These are phyloP conservation scores for Blastocystis sp. DNA, from an alignment of 352 stramenopile genomes.

Conservation along the genomic window DNA sequence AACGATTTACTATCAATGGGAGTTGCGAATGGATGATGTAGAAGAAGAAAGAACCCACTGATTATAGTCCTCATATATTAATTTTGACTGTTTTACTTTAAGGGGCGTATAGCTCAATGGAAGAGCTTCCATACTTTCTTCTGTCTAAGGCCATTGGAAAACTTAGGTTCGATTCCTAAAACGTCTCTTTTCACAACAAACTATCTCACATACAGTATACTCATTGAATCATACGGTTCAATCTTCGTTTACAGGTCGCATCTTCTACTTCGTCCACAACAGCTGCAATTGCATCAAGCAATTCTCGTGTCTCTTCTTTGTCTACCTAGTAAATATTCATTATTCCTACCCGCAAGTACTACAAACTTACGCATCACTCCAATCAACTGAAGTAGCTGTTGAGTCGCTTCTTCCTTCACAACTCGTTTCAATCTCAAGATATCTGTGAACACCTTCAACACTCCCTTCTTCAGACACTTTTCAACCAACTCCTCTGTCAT, in stretches of 20 bases:
- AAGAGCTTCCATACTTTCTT: neutral
- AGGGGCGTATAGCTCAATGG: neutral
- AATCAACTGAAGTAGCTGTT: neutral
- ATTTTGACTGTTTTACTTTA: too few species aligned
- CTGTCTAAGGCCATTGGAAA: neutral
- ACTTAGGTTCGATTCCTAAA: neutral
- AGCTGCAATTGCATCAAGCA: neutral
- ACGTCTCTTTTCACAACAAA: neutral
- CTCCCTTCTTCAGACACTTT: neutral
- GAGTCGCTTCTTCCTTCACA: neutral
- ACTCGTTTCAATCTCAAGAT: neutral
- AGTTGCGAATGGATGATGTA: too few species aligned
- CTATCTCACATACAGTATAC: neutral
- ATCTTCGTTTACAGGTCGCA: constrained; percentile 33
- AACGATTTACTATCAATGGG: too few species aligned
- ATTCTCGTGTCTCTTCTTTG: neutral
- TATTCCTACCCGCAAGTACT: neutral
- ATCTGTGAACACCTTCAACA: neutral
- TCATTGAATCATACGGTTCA: constrained; percentile 12
- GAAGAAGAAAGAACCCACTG: too few species aligned
- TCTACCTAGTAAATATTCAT: neutral
- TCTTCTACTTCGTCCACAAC: constrained; percentile 13
- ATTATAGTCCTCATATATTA: too few species aligned
- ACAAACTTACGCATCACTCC: neutral
- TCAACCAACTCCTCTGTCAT: neutral